phyloP scores from a whole-genome alignment of 345 rosid species.

The Sapria himalayana region DNA sequence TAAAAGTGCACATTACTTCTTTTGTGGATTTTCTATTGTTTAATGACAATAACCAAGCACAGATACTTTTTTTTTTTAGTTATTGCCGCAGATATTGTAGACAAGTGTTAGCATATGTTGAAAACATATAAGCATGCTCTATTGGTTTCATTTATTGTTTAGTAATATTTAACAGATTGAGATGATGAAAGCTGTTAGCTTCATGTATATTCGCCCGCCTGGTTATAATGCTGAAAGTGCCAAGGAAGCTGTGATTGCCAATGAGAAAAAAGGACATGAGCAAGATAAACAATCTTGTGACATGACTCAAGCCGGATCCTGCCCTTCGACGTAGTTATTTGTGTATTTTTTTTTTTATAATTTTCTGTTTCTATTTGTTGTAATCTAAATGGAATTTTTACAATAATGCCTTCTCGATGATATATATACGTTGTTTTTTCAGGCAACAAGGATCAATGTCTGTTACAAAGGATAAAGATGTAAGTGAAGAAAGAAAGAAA shows the following conservation, averaged over 20 bases:
- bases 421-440: constrained; percentile 2
- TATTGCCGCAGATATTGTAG: no score
- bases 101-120: no score
- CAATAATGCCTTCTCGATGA: neutral
- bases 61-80: neutral
- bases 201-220: constrained; percentile 94
- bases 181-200: constrained; percentile 90
- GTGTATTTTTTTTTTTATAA: neutral
- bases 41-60: no score
- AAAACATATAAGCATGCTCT: no score
- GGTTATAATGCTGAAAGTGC: constrained; percentile 93
- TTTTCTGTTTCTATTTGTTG: neutral
- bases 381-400: neutral
- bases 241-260: constrained; percentile 76
- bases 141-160: constrained; percentile 2
- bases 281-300: constrained; percentile 14
- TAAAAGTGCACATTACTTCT: no score
- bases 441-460: constrained; percentile 17
- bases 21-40: no score
- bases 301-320: constrained; percentile 11
- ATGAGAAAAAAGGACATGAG: constrained; percentile 21
- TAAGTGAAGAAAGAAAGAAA: constrained; percentile 45
- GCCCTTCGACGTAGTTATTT: constrained; percentile 20
- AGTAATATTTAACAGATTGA: constrained; percentile 27
- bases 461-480: constrained; percentile 11